Evolutionary conservation across 2,329 filamentous ascomycete species (phyloP).

Genomic region (Talaromyces funiculosus): DNA sequence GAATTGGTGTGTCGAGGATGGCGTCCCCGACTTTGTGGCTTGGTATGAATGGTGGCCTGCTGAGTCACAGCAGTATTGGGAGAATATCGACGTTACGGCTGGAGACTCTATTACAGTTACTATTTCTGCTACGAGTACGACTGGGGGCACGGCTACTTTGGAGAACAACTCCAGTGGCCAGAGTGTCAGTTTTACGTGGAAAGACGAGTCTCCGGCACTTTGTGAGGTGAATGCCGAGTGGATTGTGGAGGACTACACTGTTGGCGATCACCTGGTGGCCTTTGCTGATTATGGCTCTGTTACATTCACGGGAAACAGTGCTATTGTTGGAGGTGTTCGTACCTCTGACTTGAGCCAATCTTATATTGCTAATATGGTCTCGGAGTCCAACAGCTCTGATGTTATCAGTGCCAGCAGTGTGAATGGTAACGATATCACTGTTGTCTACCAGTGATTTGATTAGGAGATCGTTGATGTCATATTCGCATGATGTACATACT

Average conservation of each 20-base stretch:
- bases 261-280: slow-evolving; percentile 1
- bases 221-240: slow-evolving; percentile 10
- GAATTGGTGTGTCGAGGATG: slow-evolving; percentile 10
- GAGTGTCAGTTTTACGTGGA: neutral
- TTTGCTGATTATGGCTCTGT: slow-evolving; percentile 12
- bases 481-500: neutral
- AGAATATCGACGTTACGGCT: neutral
- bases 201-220: neutral
- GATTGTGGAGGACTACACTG: slow-evolving; percentile 11
- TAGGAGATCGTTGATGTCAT: too few relatives aligned
- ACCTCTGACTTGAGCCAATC: neutral
- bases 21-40: neutral
- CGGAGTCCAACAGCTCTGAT: neutral
- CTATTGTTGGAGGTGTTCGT: slow-evolving; percentile 2
- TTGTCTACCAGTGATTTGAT: slow-evolving; percentile 1
- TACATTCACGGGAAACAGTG: slow-evolving; percentile 6
- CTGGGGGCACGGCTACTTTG: neutral
- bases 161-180: slow-evolving; percentile 1
- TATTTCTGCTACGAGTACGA: slow-evolving; percentile 2
- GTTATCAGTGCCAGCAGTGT: slow-evolving; percentile 5
- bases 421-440: slow-evolving; percentile 3
- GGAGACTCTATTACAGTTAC: slow-evolving; percentile 10
- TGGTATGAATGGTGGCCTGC: slow-evolving; percentile 13
- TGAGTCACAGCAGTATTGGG: neutral
- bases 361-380: slow-evolving; percentile 10